phyloP scores from a whole-genome alignment of 305 asterid genomes.

The Fraxinus nigra region DNA sequence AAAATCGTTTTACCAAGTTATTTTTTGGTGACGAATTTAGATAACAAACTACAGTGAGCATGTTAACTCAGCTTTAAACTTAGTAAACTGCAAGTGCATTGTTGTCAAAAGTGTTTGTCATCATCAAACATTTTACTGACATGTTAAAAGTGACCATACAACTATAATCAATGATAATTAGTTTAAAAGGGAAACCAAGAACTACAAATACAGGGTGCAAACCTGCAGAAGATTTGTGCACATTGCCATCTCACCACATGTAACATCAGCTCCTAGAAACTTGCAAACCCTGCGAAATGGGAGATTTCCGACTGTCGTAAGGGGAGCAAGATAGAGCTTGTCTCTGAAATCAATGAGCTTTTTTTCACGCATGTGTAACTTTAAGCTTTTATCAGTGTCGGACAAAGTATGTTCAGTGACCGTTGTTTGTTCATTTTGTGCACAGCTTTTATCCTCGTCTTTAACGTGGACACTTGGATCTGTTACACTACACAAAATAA shows the following conservation, averaged over 20 bases:
- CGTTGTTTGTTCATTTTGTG: constrained; percentile 28
- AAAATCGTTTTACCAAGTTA: neutral
- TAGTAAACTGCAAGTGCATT: neutral
- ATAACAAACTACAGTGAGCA: neutral
- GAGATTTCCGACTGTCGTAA: constrained; percentile 87
- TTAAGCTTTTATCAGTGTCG: constrained; percentile 70
- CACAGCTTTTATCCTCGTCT: constrained; percentile 26
- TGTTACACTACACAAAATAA: constrained; percentile 25
- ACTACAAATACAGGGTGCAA: constrained; percentile 11
- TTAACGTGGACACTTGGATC: constrained; percentile 37
- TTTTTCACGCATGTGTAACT: constrained; percentile 70
- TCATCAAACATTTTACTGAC: neutral
- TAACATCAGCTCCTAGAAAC: constrained; percentile 87
- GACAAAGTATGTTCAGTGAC: constrained; percentile 21
- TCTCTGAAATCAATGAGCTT: constrained; percentile 83
- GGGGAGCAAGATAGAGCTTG: constrained; percentile 89
- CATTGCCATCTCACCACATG: constrained; percentile 99
- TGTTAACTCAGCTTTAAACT: neutral
- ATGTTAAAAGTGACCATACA: neutral
- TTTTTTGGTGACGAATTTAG: neutral
- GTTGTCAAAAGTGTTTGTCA: neutral
- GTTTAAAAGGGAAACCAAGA: constrained; percentile 5
- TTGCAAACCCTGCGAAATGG: constrained; percentile 92
- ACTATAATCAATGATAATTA: neutral
- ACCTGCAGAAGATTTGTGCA: constrained; percentile 96